Percentiles rank a stretch among this genome's conserved stretches.
Conservation (phyloP, 768 basidiomycete species). For the Tulasnella sp. region DNA sequence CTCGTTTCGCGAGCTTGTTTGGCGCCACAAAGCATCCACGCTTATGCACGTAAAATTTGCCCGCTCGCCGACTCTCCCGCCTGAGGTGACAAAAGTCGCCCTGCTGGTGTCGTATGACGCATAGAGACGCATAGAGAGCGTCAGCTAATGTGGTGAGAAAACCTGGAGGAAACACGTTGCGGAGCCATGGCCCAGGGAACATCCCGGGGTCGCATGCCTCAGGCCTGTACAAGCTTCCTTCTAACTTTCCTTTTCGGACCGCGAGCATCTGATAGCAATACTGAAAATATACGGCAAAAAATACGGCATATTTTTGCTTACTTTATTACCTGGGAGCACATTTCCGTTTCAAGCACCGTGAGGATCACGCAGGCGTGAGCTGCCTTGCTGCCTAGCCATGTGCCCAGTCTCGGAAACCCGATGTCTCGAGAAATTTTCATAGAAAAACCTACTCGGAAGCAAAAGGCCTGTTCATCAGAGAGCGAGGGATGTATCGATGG, state of each 20-base stretch:
- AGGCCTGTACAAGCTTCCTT: neutral
- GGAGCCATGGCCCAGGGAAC: neutral
- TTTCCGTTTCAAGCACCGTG: neutral
- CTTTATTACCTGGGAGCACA: neutral
- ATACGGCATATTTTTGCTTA: neutral
- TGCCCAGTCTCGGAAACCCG: neutral
- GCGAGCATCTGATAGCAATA: neutral
- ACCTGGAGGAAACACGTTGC: constrained; percentile 4
- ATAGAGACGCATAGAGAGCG: too few species aligned
- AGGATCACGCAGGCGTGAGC: neutral
- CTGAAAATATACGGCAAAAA: neutral
- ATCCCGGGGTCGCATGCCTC: neutral
- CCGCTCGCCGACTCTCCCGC: neutral
- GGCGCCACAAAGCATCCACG: neutral
- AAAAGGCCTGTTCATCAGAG: neutral
- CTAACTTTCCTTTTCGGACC: neutral
- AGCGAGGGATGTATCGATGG: neutral
- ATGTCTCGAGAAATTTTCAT: neutral
- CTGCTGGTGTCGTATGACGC: neutral
- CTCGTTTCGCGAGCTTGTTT: neutral
- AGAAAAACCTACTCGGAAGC: neutral
- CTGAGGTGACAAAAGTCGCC: neutral
- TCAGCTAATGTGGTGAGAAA: neutral
- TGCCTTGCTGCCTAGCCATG: neutral
- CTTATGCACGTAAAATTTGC: constrained; percentile 6